These are phyloP conservation scores for Alternaria rosae DNA, from an alignment of 2,329 filamentous ascomycete species.

Conservation along the genomic window DNA sequence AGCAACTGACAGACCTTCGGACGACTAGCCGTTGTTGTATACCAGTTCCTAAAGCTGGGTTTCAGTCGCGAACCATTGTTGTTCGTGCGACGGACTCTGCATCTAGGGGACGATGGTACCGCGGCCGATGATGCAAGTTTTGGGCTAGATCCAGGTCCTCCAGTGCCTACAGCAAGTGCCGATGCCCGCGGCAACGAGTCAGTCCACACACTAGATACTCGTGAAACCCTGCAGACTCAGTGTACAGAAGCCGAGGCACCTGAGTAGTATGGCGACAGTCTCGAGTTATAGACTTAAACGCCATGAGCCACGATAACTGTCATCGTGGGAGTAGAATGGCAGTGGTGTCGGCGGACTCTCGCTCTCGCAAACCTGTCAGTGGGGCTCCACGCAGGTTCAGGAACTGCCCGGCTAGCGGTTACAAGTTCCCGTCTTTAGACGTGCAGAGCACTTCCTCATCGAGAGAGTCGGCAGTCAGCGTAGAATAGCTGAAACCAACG, in stretches of 20 bases:
- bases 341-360: background rate
- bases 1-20: background rate
- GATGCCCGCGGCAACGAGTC: constrained; percentile 6
- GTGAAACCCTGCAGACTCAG: background rate
- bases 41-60: background rate
- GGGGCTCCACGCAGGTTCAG: background rate
- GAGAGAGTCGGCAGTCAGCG: constrained; percentile 1
- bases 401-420: background rate
- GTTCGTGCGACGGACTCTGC: constrained; percentile 6
- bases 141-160: background rate
- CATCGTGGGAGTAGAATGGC: background rate
- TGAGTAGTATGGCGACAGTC: background rate
- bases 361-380: background rate
- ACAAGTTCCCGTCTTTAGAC: constrained; percentile 1
- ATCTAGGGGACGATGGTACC: background rate
- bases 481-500: background rate
- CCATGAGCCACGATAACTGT: background rate
- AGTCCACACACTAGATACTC: background rate
- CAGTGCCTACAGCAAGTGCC: constrained; percentile 6
- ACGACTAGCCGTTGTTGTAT: background rate
- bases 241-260: background rate
- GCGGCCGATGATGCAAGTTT: background rate
- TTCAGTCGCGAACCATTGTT: constrained; percentile 3
- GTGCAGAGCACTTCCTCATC: constrained; percentile 4
- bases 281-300: background rate